These are phyloP conservation scores for Paraphaeosphaeria sporulosa DNA, from an alignment of 2,329 filamentous ascomycete species.

Conservation along the genomic window DNA sequence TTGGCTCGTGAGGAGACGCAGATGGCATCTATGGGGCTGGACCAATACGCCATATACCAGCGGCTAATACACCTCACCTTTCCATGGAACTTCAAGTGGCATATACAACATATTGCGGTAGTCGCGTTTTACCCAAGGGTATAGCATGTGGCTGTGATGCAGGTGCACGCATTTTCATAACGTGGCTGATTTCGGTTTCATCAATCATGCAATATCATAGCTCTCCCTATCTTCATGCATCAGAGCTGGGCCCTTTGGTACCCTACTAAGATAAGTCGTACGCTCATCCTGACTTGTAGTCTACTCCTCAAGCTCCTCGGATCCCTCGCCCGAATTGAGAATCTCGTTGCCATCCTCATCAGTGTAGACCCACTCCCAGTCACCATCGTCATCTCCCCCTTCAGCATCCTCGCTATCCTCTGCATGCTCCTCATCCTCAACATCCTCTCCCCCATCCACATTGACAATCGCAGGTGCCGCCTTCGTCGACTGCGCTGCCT, in stretches of 20 bases:
- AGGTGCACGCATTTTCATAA: neutral
- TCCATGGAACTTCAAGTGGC: too few relatives aligned
- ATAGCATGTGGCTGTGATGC: neutral
- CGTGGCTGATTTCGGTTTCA: neutral
- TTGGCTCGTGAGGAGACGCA: too few relatives aligned
- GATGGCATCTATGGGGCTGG: too few relatives aligned
- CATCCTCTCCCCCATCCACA: conserved; percentile 9
- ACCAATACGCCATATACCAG: too few relatives aligned
- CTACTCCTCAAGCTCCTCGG: neutral
- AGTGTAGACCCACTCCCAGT: conserved; percentile 10
- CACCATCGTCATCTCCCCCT: neutral
- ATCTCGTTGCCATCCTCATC: conserved; percentile 6
- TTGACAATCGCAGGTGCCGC: neutral
- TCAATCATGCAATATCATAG: neutral
- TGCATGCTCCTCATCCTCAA: conserved; percentile 4
- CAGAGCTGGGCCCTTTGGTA: neutral
- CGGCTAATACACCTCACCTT: too few relatives aligned
- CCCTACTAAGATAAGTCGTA: neutral
- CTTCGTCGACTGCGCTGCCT: neutral
- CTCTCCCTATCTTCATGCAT: neutral
- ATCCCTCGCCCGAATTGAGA: neutral
- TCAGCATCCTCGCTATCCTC: neutral
- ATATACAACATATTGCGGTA: too few relatives aligned
- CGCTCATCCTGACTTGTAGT: neutral
- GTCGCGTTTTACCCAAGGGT: too few relatives aligned